phyloP scores from a whole-genome alignment of 2,329 filamentous ascomycete species.

The Arachnomyces sp. region DNA sequence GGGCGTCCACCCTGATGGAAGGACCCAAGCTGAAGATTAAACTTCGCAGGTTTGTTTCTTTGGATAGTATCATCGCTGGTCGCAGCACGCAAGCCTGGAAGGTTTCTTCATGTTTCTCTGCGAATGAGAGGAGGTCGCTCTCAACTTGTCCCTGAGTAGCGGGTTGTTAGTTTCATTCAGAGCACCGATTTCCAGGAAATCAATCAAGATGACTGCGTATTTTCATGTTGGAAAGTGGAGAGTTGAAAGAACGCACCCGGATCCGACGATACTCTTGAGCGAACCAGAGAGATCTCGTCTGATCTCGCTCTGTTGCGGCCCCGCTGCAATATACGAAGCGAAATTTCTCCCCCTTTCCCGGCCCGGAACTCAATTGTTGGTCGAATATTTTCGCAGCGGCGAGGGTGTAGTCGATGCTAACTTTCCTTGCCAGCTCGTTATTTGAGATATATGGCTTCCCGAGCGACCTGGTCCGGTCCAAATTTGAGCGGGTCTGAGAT shows the following conservation, averaged over 20 bases:
- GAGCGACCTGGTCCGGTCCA: conserved; percentile 1
- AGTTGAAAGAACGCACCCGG: conserved; percentile 14
- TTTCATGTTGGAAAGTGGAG: neutral
- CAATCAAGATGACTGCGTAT: too few species aligned
- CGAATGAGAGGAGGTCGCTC: neutral
- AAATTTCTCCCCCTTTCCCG: conserved; percentile 25
- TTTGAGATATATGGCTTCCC: conserved; percentile 10
- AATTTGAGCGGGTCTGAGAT: too few species aligned
- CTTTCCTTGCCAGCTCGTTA: conserved; percentile 15
- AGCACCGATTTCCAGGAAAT: too few species aligned
- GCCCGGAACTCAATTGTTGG: conserved; percentile 11
- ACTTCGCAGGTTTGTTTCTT: neutral
- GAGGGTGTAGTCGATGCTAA: conserved; percentile 28
- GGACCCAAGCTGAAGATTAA: conserved; percentile 1
- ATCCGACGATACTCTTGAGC: conserved; percentile 19
- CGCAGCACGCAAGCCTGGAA: neutral
- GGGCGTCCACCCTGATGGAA: conserved; percentile 15
- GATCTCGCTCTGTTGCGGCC: conserved; percentile 32
- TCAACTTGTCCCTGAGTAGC: neutral
- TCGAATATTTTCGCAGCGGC: conserved; percentile 24
- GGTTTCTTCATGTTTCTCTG: conserved; percentile 1
- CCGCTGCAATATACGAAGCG: conserved; percentile 36
- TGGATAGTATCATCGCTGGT: neutral
- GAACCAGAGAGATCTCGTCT: conserved; percentile 32
- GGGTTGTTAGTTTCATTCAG: too few species aligned